Evolutionary conservation across 495 filamentous ascomycete genomes (phyloP), one percentile per base, ranked within the genome.

Genomic region (Aspergillus coremiiformis): DNA sequence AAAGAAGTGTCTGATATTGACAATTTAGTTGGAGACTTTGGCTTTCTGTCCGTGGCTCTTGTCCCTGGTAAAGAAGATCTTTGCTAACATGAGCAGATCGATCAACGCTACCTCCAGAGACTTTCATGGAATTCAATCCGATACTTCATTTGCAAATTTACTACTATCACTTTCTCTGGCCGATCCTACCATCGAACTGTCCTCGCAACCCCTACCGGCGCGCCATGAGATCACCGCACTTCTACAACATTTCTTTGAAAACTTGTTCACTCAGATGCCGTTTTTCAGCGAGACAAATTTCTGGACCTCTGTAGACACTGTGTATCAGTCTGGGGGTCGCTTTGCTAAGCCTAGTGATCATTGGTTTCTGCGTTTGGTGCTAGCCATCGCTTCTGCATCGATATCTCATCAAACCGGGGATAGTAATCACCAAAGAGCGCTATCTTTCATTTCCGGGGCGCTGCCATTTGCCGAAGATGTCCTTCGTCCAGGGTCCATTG

Each of bases 51-150:
- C 59, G 81, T 73, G 29, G 15, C 22, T 22, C 12, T 53, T 9
- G 22, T 2, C 15, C 22, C 35, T 21, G 11, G 30, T 15, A 47
- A 30, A 47, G 4, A 17, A 19, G n/a, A 23, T 20, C 20, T 42
- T 7, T 37, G 39, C 26, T 49, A 30, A 58, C 55, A 32, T 35
- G 26, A 50, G 52, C 44, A 94, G 89, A 49, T 86, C 90, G 6
- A 84, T 97, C 59, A 95, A 93, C 72, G 89, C 91, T 23, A 93
- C 89, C 3, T 90, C 91, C 5, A 78, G 89, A 49, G 91, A 95
- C 66, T 97, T 95, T 59, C 84, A 91, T 64, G 87, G 89, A 8
- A 90, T 91, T 46, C 83, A 87, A 21, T 81, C 78, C 42, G 84
- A 82, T 55, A 90, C 93, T 74, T 91, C 88, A 6, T 95, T 94